Evolutionary conservation across 257 asterid genomes (phyloP).

Genomic region (Paulownia fortunei): DNA sequence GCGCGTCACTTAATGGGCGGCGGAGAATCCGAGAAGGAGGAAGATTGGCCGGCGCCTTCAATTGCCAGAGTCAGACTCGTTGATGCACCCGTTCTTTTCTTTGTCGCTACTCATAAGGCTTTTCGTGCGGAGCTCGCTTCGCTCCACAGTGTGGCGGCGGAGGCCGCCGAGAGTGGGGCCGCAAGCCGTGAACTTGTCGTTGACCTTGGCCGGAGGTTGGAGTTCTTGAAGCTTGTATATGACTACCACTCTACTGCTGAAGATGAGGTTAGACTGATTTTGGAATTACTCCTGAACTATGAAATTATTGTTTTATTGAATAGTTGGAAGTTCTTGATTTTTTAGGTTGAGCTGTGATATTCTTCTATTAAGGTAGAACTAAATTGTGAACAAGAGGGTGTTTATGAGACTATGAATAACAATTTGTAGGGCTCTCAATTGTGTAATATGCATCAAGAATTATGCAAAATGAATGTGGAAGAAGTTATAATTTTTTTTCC

Average conservation of each 20-base stretch:
- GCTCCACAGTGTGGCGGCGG: constrained; percentile 57
- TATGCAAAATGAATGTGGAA: constrained; percentile 8
- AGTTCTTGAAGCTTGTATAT: constrained; percentile 75
- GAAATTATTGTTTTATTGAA: too few species aligned
- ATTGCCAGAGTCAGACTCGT: constrained; percentile 57
- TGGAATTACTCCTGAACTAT: not conserved
- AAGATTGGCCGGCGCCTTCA: constrained; percentile 49
- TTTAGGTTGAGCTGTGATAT: constrained; percentile 7
- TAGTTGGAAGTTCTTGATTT: constrained; percentile 20
- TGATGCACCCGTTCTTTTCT: constrained; percentile 77
- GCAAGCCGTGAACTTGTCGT: constrained; percentile 39
- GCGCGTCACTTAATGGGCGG: constrained; percentile 53
- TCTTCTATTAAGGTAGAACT: not conserved
- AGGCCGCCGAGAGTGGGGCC: constrained; percentile 46
- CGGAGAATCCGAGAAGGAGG: constrained; percentile 67
- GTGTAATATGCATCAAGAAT: not conserved
- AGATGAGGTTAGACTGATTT: constrained; percentile 71
- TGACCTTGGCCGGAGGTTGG: constrained; percentile 61
- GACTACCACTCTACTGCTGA: constrained; percentile 80
- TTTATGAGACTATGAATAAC: not conserved
- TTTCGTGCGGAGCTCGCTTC: constrained; percentile 65
- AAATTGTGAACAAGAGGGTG: not conserved
- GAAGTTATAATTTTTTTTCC: not conserved
- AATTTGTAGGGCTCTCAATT: not conserved
- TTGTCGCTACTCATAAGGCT: constrained; percentile 83